Base-by-base conservation (phyloP, 2,329 filamentous ascomycete genomes). In the Colletotrichum coccodes region DNA sequence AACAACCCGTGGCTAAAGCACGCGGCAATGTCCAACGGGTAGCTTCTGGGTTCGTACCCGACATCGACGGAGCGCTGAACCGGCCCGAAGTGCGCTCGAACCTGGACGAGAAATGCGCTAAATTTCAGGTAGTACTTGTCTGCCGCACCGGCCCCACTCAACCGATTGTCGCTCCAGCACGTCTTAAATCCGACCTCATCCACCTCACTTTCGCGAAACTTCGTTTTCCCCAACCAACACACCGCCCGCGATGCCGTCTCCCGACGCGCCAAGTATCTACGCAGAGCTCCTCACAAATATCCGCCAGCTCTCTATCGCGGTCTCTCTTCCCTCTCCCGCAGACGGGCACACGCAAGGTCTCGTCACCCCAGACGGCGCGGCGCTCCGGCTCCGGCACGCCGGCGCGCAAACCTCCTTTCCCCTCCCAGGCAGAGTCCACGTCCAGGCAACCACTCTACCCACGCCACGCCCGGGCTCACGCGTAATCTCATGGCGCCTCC, bases 221-320 rank as follows among this genome's bases (percentile, higher is more conserved):
- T 42, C 23, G n/a, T 36, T 18, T 44, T 36, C 34, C 14, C 46
- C 21, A 36, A 11, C 3, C 62, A 53, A 23, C 30, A 38, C 30
- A 28, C 8, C 56, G 26, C 32, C 36, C 47, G 36, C 56, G 9
- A 69, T 69, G 66, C 14, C 56, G n/a, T 56, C 66, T 8, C 60
- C 38, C 11, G n/a, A 59, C 44, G 28, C 14, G 46, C 66, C 49
- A 12, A 56, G 78, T 2, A 82, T 92, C 26, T 91, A 92, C 75
- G 89, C 90, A 6, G 90, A 92, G 78, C 83, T 91, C 1, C 84
- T 92, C 3, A 81, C 85, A 32, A 91, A 91, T 68, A 90, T 92
- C 71, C 84, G 86, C 47, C 89, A 91, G 75, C 82, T 92, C 44
- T 90, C 89, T 5, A 79, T 91, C 26, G 86, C 84, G 58, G 87